Evolutionary conservation across 2,329 filamentous ascomycete genomes (phyloP).

Genomic region (Fusarium sp.): DNA sequence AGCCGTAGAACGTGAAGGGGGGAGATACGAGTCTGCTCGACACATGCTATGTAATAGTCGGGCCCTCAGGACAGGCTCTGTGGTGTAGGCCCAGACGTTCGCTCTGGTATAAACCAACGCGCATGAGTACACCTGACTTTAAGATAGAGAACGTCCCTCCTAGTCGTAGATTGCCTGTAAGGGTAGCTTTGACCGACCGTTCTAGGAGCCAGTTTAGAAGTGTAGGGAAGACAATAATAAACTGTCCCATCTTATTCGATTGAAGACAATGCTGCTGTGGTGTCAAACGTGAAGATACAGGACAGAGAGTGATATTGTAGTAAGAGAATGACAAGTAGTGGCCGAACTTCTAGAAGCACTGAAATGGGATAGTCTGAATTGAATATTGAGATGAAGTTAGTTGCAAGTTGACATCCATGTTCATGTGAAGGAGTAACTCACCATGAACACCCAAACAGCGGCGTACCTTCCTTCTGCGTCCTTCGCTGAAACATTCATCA

Average conservation of each 20-base stretch:
- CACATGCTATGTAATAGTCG: neutral
- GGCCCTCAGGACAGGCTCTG: neutral
- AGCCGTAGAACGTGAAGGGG: neutral
- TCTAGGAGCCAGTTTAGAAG: neutral
- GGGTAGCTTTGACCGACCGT: neutral
- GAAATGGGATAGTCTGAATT: neutral
- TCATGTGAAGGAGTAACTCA: neutral
- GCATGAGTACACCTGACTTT: neutral
- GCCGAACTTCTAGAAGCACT: neutral
- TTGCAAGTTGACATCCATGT: neutral
- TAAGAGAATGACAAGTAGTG: neutral
- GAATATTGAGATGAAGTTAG: neutral
- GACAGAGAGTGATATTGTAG: neutral
- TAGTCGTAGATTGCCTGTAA: neutral
- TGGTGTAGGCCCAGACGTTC: neutral
- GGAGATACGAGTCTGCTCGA: neutral
- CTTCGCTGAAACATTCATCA: neutral
- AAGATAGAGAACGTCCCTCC: neutral
- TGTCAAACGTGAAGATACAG: neutral
- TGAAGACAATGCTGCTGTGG: neutral
- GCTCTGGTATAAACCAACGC: neutral
- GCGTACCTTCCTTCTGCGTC: neutral
- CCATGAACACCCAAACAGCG: neutral
- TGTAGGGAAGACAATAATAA: neutral
- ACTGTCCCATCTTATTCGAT: neutral